These are phyloP conservation scores for Clavispora santaluciae DNA, from an alignment of 805 yeast genomes.

Conservation along the genomic window DNA sequence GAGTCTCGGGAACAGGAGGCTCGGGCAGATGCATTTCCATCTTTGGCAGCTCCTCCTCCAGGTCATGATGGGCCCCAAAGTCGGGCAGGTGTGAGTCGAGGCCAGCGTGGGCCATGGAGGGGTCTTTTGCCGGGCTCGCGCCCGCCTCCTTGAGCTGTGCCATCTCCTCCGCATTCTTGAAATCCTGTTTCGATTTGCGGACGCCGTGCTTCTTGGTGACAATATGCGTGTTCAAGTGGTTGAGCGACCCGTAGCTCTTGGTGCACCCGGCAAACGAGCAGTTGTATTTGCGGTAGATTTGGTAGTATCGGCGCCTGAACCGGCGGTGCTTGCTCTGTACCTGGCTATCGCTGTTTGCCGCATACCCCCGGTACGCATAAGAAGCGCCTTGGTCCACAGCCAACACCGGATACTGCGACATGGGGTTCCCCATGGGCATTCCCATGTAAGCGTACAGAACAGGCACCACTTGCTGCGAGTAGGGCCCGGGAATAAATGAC, in stretches of 20 bases:
- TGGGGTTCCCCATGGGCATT: neutral
- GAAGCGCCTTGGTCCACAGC: neutral
- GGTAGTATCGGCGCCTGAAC: conserved; percentile 17
- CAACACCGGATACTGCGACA: neutral
- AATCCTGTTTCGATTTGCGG: conserved; percentile 38
- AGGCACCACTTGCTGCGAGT: neutral
- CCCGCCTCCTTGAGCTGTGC: neutral
- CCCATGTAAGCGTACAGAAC: neutral
- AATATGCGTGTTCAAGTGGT: conserved; percentile 41
- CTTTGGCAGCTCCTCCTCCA: too few species aligned
- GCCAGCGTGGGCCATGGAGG: neutral
- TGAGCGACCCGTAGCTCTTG: conserved; percentile 39
- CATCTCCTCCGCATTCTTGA: conserved; percentile 17
- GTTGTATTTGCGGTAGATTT: conserved; percentile 22
- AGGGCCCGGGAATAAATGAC: neutral
- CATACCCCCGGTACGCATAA: neutral
- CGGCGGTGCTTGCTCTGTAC: conserved; percentile 12
- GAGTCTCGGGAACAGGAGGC: too few species aligned
- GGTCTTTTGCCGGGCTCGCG: neutral
- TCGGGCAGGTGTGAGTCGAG: neutral
- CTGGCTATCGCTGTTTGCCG: neutral
- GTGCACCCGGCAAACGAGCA: conserved; percentile 36
- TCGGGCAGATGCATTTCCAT: neutral
- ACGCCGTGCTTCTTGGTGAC: conserved; percentile 43
- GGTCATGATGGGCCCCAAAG: too few species aligned